Percentiles rank a stretch among this genome's conserved stretches.
phyloP scores from a whole-genome alignment of 176 grass and related monocot species.

The bread wheat (Triticum aestivum) region IWGSC_CS_RefSeq_v2.1 NC_057795.1:630991437-630991936 shows the following conservation, averaged over 20 bases:
- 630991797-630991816: slow-evolving; percentile 8
- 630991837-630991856: background rate
- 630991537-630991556: too few relatives aligned
- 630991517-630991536: too few relatives aligned
- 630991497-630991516: too few relatives aligned
- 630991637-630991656: background rate
- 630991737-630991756: background rate
- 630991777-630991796: background rate
- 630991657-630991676: slow-evolving; percentile 2
- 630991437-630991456: too few relatives aligned
- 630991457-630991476: too few relatives aligned
- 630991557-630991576: too few relatives aligned
- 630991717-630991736: too few relatives aligned
- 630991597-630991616: too few relatives aligned
- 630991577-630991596: too few relatives aligned
- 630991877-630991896: background rate
- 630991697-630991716: too few relatives aligned
- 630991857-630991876: background rate
- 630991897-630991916: background rate
- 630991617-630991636: background rate
- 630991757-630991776: background rate
- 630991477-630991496: too few relatives aligned
- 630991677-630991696: slow-evolving; percentile 30
- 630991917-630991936: background rate
- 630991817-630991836: background rate